A percentile compares a stretch with the other conserved stretches of the same genome.
Evolutionary conservation across 2,329 filamentous ascomycete species (phyloP).

Genomic region (Tolypocladium cylindrosporum): DNA sequence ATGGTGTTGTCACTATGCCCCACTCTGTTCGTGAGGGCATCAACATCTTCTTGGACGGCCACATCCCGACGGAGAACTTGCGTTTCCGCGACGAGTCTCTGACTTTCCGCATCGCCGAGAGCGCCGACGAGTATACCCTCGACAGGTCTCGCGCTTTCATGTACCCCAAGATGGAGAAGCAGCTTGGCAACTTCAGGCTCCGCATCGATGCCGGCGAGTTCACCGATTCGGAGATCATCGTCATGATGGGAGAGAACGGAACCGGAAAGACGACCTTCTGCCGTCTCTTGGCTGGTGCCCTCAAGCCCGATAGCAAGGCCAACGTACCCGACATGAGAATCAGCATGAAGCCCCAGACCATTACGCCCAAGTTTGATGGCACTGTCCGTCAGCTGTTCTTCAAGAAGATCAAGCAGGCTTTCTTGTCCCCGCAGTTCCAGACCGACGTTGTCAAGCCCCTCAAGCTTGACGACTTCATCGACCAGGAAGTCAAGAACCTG

Average conservation of each 20-base stretch:
- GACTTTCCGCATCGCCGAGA: constrained; percentile 88
- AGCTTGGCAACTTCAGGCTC: constrained; percentile 78
- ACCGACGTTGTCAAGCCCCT: constrained; percentile 99
- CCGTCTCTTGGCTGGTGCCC: constrained; percentile 83
- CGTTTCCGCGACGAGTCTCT: constrained; percentile 96
- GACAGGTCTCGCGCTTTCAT: constrained; percentile 78
- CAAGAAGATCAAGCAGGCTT: constrained; percentile 98
- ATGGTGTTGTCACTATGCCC: constrained; percentile 94
- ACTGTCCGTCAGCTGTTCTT: constrained; percentile 97
- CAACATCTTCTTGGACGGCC: constrained; percentile 97
- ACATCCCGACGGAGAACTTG: constrained; percentile 96
- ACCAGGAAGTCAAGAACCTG: constrained; percentile 97
- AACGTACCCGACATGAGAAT: constrained; percentile 91
- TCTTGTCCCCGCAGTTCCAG: constrained; percentile 96
- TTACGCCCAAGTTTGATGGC: constrained; percentile 94
- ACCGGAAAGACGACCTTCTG: constrained; percentile 99
- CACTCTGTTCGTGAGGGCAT: constrained; percentile 96
- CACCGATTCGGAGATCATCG: constrained; percentile 95
- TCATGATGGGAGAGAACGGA: constrained; percentile 99
- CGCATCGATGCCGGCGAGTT: constrained; percentile 75
- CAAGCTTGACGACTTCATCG: constrained; percentile 97
- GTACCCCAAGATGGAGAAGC: constrained; percentile 91
- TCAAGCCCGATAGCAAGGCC: constrained; percentile 76
- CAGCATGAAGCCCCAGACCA: constrained; percentile 99
- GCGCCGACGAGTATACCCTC: constrained; percentile 74